phyloP scores from a whole-genome alignment of 768 basidiomycete genomes.

The Chlorophyllum brunneum region DNA sequence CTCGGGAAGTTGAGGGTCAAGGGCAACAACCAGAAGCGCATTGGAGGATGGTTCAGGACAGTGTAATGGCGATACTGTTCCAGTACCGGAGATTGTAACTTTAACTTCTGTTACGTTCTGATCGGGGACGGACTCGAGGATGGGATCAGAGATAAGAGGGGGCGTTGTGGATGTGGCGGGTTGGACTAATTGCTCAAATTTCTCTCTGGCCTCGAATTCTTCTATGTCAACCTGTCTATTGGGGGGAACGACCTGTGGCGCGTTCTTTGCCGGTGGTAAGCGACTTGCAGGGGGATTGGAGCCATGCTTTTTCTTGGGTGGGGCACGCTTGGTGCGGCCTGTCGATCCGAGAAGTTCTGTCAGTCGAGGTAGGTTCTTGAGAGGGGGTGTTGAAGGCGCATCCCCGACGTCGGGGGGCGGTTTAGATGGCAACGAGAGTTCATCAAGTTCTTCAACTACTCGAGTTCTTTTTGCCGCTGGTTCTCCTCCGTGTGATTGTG shows the following conservation, averaged over 20 bases:
- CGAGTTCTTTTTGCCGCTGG: neutral
- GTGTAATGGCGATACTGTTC: neutral
- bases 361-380: constrained; percentile 27
- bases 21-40: no score
- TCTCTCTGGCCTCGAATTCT: no score
- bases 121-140: neutral
- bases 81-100: neutral
- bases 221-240: no score
- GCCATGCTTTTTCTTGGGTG: constrained; percentile 6
- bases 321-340: constrained; percentile 12
- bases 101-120: neutral
- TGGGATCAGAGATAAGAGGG: neutral
- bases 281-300: neutral
- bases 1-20: no score
- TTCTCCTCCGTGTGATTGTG: neutral
- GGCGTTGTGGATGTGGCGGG: no score
- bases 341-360: constrained; percentile 38
- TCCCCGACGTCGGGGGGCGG: neutral
- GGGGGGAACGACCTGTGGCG: no score
- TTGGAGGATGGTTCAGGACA: no score
- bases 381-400: constrained; percentile 17
- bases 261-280: no score
- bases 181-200: no score
- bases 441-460: neutral
- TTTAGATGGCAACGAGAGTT: neutral